These are phyloP conservation scores for Rhodotorula mucilaginosa DNA, from an alignment of 1,284 basidiomycete species.

Conservation along the genomic window DNA sequence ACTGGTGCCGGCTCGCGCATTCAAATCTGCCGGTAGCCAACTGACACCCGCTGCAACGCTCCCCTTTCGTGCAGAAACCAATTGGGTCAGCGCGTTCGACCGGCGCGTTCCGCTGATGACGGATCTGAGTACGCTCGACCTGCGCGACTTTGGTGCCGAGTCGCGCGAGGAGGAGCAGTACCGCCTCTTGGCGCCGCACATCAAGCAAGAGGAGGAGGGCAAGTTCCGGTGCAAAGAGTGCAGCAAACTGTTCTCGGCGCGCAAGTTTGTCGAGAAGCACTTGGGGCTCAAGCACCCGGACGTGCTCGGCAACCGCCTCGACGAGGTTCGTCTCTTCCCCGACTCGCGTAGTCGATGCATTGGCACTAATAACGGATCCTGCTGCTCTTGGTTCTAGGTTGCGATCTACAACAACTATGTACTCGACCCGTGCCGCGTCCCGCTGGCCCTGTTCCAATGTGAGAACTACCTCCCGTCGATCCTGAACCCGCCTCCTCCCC, in stretches of 20 bases:
- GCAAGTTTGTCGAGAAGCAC: slow-evolving; percentile 84
- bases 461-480: slow-evolving; percentile 27
- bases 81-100: slow-evolving; percentile 82
- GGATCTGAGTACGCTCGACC: slow-evolving; percentile 71
- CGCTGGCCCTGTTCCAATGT: slow-evolving; percentile 14
- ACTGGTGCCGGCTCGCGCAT: background rate
- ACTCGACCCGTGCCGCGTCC: slow-evolving; percentile 84
- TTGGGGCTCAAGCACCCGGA: slow-evolving; percentile 46
- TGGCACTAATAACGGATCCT: background rate
- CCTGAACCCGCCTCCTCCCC: slow-evolving; percentile 8
- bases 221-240: slow-evolving; percentile 94
- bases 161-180: slow-evolving; percentile 70
- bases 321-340: slow-evolving; percentile 24
- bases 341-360: too few relatives aligned
- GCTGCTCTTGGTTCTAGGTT: slow-evolving; percentile 55
- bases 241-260: slow-evolving; percentile 91
- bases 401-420: slow-evolving; percentile 90
- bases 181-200: slow-evolving; percentile 68
- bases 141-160: slow-evolving; percentile 81
- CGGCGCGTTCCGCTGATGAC: slow-evolving; percentile 74
- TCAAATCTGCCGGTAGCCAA: too few relatives aligned
- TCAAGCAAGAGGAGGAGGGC: slow-evolving; percentile 91
- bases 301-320: slow-evolving; percentile 39
- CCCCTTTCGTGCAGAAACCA: slow-evolving; percentile 61
- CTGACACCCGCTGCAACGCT: background rate